phyloP scores from a whole-genome alignment of 1,284 basidiomycete species.

The Ustilago crameri region DNA sequence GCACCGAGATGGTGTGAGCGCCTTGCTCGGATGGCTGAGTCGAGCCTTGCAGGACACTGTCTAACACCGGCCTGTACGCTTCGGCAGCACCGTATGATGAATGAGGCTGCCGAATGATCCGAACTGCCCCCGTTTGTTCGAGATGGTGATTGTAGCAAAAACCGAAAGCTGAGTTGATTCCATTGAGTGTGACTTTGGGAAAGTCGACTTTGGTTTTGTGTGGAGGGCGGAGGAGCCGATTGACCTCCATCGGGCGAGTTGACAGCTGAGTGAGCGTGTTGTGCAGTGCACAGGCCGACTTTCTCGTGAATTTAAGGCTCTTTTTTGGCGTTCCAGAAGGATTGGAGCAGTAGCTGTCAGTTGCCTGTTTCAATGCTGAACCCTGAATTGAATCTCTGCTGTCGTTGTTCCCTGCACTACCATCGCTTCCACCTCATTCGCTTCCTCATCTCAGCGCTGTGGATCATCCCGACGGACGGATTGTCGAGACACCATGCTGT shows the following conservation, averaged over 20 bases:
- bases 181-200: neutral
- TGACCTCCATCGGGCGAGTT: neutral
- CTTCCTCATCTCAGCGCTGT: slow-evolving; percentile 1
- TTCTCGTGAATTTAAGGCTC: neutral
- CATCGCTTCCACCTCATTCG: neutral
- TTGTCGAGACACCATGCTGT: slow-evolving; percentile 24
- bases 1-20: neutral
- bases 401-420: neutral
- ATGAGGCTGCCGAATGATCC: neutral
- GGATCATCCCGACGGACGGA: neutral
- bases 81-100: neutral
- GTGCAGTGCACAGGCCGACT: neutral
- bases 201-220: neutral
- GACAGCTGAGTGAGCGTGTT: neutral
- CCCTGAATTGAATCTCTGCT: neutral
- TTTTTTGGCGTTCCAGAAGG: neutral
- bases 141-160: too few relatives aligned
- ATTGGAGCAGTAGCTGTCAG: neutral
- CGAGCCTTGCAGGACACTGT: neutral
- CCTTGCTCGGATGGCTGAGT: slow-evolving; percentile 11
- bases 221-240: neutral
- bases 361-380: neutral
- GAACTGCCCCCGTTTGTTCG: neutral
- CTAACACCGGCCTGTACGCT: too few relatives aligned
- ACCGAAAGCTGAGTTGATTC: neutral